phyloP scores from a whole-genome alignment of 495 filamentous ascomycete species.

The Lindgomyces ingoldianus region DNA sequence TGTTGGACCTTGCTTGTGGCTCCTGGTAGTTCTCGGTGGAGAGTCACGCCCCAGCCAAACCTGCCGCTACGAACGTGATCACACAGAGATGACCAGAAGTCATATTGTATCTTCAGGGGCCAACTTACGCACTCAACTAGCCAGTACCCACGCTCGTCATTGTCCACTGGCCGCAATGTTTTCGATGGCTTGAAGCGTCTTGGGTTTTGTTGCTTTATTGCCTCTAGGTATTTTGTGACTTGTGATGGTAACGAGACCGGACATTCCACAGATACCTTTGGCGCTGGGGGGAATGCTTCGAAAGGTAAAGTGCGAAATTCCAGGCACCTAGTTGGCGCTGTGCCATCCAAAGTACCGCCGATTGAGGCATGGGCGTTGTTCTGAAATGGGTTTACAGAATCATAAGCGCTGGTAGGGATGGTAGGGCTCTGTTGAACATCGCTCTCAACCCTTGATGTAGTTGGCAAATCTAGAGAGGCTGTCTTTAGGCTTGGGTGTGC shows the following conservation, averaged over 20 bases:
- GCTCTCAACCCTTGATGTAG: not conserved
- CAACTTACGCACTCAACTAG: slow-evolving; percentile 19
- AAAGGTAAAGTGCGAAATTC: slow-evolving; percentile 16
- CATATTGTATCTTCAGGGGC: slow-evolving; percentile 15
- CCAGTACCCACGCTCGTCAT: slow-evolving; percentile 35
- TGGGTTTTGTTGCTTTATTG: slow-evolving; percentile 19
- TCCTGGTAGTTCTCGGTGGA: slow-evolving; percentile 7
- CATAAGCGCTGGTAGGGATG: not conserved
- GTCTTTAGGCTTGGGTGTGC: too few species aligned
- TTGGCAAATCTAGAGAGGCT: not conserved
- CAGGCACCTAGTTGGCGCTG: not conserved
- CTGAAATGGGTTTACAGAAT: not conserved
- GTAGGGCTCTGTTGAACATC: not conserved
- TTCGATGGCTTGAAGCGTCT: slow-evolving; percentile 22
- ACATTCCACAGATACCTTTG: slow-evolving; percentile 4
- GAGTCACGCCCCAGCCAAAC: slow-evolving; percentile 32
- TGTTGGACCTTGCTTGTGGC: not conserved
- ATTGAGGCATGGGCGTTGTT: not conserved
- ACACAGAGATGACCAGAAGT: slow-evolving; percentile 27
- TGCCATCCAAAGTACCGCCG: not conserved
- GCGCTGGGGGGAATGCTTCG: slow-evolving; percentile 21
- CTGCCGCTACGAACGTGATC: slow-evolving; percentile 14
- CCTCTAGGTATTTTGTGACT: slow-evolving; percentile 18
- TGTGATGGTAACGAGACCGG: slow-evolving; percentile 26
- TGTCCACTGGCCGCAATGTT: not conserved